Evolutionary conservation across 1,284 basidiomycete genomes (phyloP).

Genomic region (Ustilago curta): DNA sequence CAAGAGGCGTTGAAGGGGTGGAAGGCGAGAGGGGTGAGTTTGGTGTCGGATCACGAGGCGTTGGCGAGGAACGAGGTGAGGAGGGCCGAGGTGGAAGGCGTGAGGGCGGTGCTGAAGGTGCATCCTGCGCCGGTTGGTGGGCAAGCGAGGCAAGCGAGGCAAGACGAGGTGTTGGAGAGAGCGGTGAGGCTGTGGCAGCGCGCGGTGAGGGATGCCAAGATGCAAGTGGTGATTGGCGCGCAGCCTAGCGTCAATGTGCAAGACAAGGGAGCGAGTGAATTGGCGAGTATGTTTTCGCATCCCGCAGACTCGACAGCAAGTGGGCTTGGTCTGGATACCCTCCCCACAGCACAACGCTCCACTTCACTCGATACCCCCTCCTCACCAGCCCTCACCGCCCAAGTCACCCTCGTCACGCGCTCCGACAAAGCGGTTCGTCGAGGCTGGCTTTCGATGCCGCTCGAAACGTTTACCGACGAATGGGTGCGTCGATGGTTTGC

Average conservation of each 20-base stretch:
- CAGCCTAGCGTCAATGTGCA: conserved; percentile 19
- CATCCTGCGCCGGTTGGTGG: conserved; percentile 14
- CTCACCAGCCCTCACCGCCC: conserved; percentile 33
- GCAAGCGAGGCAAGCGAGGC: not conserved
- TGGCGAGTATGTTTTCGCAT: conserved; percentile 10
- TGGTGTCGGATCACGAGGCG: conserved; percentile 84
- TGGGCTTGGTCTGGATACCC: conserved; percentile 13
- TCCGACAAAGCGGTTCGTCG: conserved; percentile 86
- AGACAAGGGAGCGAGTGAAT: not conserved
- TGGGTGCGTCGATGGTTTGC: conserved; percentile 91
- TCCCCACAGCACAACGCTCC: not conserved
- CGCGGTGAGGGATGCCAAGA: conserved; percentile 39
- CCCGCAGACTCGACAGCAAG: not conserved
- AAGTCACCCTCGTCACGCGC: conserved; percentile 46
- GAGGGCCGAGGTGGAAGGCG: conserved; percentile 88
- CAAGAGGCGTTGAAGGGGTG: conserved; percentile 85
- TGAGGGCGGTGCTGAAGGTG: conserved; percentile 77
- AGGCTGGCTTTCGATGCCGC: conserved; percentile 82
- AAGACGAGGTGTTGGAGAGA: conserved; percentile 34
- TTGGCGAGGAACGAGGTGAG: conserved; percentile 78
- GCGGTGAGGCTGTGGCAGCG: conserved; percentile 50
- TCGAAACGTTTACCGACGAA: conserved; percentile 79
- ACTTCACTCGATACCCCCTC: conserved; percentile 7
- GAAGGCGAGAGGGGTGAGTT: conserved; percentile 86
- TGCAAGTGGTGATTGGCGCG: conserved; percentile 42